These are phyloP conservation scores for Fusarium luffae DNA, from an alignment of 2,329 filamentous ascomycete species.

Conservation along the genomic window DNA sequence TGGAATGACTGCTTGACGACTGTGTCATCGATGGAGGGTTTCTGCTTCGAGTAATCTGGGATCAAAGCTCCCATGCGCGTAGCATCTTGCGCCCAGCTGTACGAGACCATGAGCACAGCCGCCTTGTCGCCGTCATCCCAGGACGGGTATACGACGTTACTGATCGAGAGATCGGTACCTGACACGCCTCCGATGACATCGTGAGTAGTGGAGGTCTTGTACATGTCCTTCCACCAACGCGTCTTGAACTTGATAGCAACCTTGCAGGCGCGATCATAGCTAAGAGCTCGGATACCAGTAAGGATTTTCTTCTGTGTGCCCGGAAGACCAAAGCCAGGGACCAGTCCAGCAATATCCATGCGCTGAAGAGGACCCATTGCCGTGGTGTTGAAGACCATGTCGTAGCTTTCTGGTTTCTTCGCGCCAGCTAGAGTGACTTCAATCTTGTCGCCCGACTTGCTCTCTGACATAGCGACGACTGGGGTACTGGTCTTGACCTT, in stretches of 20 bases:
- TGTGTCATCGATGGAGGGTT: not conserved
- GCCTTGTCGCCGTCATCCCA: constrained; percentile 18
- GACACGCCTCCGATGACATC: constrained; percentile 12
- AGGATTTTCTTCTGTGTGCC: not conserved
- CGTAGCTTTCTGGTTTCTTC: not conserved
- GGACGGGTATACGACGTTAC: constrained; percentile 25
- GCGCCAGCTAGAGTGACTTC: not conserved
- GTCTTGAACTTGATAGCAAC: constrained; percentile 34
- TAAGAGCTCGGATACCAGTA: constrained; percentile 13
- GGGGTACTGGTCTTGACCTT: not conserved
- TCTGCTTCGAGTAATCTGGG: constrained; percentile 5
- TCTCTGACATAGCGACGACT: constrained; percentile 12
- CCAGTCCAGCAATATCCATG: constrained; percentile 10
- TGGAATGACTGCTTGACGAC: constrained; percentile 20
- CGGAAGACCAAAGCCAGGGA: not conserved
- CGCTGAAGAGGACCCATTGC: constrained; percentile 25
- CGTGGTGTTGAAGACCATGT: constrained; percentile 35
- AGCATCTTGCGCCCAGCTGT: constrained; percentile 36
- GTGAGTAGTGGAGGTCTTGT: not conserved
- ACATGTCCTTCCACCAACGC: constrained; percentile 32
- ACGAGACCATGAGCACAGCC: constrained; percentile 25
- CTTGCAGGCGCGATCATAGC: constrained; percentile 29
- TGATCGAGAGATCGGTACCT: not conserved
- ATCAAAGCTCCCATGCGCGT: constrained; percentile 30
- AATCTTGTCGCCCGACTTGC: not conserved